These are phyloP conservation scores for Sordariomycetes sp. DNA, from an alignment of 2,329 filamentous ascomycete genomes.

Conservation along the genomic window DNA sequence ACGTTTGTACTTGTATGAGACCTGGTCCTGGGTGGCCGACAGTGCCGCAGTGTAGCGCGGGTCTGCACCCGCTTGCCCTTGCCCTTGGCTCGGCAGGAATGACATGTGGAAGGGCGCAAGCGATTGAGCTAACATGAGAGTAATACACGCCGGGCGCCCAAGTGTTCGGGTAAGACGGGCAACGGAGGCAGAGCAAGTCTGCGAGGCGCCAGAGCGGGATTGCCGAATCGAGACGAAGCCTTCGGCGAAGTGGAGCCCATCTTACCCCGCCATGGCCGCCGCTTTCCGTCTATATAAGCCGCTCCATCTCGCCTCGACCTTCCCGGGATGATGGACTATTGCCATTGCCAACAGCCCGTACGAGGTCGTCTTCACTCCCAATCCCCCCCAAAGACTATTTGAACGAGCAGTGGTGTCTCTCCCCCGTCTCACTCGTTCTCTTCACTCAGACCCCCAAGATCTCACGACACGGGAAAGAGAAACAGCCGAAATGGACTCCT, in stretches of 20 bases:
- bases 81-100: not conserved
- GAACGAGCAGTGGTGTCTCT: not conserved
- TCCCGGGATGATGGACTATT: not conserved
- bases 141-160: not conserved
- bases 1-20: not conserved
- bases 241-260: not conserved
- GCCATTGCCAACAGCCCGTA: not conserved
- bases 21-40: not conserved
- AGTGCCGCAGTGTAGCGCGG: not conserved
- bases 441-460: not conserved
- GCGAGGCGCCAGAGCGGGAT: not conserved
- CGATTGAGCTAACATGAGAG: too few relatives aligned
- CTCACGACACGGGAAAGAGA: not conserved
- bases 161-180: not conserved
- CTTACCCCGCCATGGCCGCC: not conserved
- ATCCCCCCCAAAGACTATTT: not conserved
- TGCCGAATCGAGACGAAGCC: not conserved
- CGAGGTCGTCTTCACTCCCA: not conserved
- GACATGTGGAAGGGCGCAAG: too few relatives aligned
- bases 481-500: constrained; percentile 33
- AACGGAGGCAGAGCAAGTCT: not conserved
- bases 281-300: not conserved
- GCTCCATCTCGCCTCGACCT: too few relatives aligned
- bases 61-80: not conserved
- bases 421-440: not conserved